Base-by-base conservation (phyloP, 2,329 filamentous ascomycete genomes). In the Botrytis sinoallii region DNA sequence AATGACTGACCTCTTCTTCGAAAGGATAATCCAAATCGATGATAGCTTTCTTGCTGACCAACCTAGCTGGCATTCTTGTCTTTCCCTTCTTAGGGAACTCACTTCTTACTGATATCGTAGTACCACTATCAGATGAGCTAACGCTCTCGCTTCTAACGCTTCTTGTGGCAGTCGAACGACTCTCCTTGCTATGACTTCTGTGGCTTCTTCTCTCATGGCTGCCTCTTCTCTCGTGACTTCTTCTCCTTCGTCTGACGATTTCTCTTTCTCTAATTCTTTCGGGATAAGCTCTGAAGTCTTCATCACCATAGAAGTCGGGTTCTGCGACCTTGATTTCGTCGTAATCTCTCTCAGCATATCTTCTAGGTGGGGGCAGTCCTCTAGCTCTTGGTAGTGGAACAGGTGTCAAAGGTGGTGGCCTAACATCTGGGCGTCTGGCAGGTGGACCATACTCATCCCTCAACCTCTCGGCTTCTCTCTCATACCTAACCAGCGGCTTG, bases 1-100 rank as follows among this genome's bases (percentile, higher is more conserved):
- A 20, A 35, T 67, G 52, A 81, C 88, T 78, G 83, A 95, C 93
- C 86, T 97, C 94, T 84, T 97, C 93, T 73, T 93, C 88, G 79
- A 91, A 98, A 0, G 93, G 93, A 82, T 97, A 97, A 20, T 93
- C 92, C 22, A 97, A 86, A 76, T 97, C 93, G 75, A 93, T 91
- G 48, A 98, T 88, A 2, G 93, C 95, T 75, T 91, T 88, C 81
- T 92, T 92, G 76, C 93, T 92, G 22, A 97, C 93, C 74, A 97
- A 85, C 73, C 92, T 89, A 74, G 89, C 90, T 0, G 95, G 95
- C 81, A 98, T 94, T 78, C 93, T 90, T 22, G 95, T 98, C 86
- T 95, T 97, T 79, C 95, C 95, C 82, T 92, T 94, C 84, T 93
- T 92, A 16, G 92, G 92, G 76, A 92, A 93, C 73, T 90, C 87